Evolutionary conservation across 495 filamentous ascomycete species (phyloP).

Genomic region (Cenococcum geophilum): DNA sequence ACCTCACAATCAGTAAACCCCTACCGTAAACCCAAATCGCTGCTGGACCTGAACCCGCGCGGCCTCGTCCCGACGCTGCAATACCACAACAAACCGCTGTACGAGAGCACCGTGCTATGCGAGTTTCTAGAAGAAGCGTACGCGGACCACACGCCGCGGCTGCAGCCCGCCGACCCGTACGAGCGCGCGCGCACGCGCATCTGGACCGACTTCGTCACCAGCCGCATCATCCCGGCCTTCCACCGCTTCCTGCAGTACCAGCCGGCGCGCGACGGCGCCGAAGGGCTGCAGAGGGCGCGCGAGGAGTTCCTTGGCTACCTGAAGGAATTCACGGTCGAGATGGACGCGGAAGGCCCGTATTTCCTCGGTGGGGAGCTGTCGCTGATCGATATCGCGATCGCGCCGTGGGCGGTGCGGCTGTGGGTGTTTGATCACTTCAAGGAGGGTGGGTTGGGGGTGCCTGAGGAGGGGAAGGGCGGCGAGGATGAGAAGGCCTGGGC

Average conservation of each 20-base stretch:
- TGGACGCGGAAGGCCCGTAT: slow-evolving; percentile 55
- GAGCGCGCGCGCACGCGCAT: slow-evolving; percentile 54
- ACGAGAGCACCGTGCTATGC: slow-evolving; percentile 60
- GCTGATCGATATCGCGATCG: slow-evolving; percentile 58
- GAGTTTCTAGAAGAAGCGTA: slow-evolving; percentile 68
- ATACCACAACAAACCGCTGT: slow-evolving; percentile 51
- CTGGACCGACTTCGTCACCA: slow-evolving; percentile 63
- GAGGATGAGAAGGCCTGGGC: slow-evolving; percentile 51
- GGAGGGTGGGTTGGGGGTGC: slow-evolving; percentile 52
- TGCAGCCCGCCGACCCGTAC: slow-evolving; percentile 54
- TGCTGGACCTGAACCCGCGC: slow-evolving; percentile 61
- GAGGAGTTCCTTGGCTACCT: slow-evolving; percentile 36
- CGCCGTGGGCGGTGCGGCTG: slow-evolving; percentile 45
- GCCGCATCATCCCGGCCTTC: slow-evolving; percentile 57
- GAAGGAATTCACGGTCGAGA: slow-evolving; percentile 41
- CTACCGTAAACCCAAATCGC: slow-evolving; percentile 58
- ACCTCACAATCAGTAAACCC: slow-evolving; percentile 39
- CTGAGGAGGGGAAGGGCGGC: slow-evolving; percentile 44
- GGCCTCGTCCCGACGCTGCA: slow-evolving; percentile 63
- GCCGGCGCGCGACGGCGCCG: slow-evolving; percentile 33
- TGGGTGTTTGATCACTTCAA: slow-evolving; percentile 70
- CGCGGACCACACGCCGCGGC: slow-evolving; percentile 39
- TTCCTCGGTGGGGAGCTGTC: slow-evolving; percentile 54
- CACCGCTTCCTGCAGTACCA: slow-evolving; percentile 59
- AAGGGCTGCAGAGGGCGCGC: slow-evolving; percentile 43